Evolutionary conservation across 225 moss, liverwort and hornwort species (phyloP), one percentile per base, ranked within the genome.

Genomic region (Polytrichum formosum): DNA sequence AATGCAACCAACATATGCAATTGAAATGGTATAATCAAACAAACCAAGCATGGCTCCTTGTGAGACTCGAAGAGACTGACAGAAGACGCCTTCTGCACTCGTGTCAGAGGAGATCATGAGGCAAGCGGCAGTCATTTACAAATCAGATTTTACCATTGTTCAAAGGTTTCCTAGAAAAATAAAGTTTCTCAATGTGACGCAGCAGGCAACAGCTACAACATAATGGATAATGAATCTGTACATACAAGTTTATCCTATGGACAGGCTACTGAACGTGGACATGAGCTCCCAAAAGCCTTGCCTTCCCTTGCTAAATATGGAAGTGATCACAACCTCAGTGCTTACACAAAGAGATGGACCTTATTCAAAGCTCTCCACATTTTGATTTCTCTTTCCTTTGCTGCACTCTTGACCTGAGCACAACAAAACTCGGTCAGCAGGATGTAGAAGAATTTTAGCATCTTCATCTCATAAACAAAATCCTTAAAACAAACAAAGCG

Each of bases 191-290:
- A 79, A 66, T 70, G 68, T 23, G 60, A 69, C 19, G 54, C 81
- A 67, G 72, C 72, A 55, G 26, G 59, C 64, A 76, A 74, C 64
- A 69, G 76, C 72, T 77, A 82, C 74, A 67, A 46, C 77, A 76
- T 79, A 77, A 67, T 76, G 76, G 67, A 56, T 78, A 78, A 85
- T 76, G 77, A 85, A 85, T 85, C 85, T 82, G 85, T 85, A 85
- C 85, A 85, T 69, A 82, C 61, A 46, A 81, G 79, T 66, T 79
- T 77, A 73, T 66, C 70, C 79, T 65, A 66, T 74, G 35, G 71
- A 68, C 69, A 73, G 79, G 71, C 69, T 62, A 71, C 56, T 63
- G 79, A 79, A 76, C 53, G 30, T 68, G 74, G 55, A 23, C 9
- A 73, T 69, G 56, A 54, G 76, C 76, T 60, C 72, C 63, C 74